Percentiles rank a stretch among this genome's conserved stretches.
Conservation (phyloP, 2,329 filamentous ascomycete genomes). For the Paramyrothecium sp. region DNA sequence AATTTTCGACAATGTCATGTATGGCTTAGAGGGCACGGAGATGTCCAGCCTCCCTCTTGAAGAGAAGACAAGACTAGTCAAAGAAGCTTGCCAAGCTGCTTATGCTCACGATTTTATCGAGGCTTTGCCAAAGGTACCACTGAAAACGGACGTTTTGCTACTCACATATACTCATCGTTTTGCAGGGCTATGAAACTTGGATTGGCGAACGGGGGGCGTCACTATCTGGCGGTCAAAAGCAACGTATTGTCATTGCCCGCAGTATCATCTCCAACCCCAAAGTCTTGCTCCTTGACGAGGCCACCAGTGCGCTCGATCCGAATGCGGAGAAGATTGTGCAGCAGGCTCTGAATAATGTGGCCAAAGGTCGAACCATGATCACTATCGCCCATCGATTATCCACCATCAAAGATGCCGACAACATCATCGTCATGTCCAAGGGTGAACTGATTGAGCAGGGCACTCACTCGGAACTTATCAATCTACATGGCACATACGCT, state of each 20-base stretch:
- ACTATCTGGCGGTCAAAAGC: constrained; percentile 65
- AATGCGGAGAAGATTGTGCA: constrained; percentile 52
- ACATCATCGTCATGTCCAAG: constrained; percentile 62
- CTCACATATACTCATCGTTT: accelerated
- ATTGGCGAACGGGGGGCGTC: constrained; percentile 66
- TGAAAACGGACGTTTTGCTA: constrained; percentile 14
- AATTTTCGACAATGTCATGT: constrained; percentile 51
- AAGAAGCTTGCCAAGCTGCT: constrained; percentile 46
- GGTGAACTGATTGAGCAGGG: constrained; percentile 61
- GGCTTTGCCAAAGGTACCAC: constrained; percentile 37
- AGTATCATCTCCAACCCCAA: constrained; percentile 63
- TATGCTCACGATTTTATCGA: constrained; percentile 54
- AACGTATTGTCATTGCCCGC: constrained; percentile 65
- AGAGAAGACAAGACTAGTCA: constrained; percentile 42
- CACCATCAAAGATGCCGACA: constrained; percentile 60
- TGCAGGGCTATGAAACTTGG: constrained; percentile 54
- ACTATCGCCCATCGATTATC: constrained; percentile 63
- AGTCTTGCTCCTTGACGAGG: constrained; percentile 68
- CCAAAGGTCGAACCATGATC: constrained; percentile 60
- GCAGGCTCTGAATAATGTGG: constrained; percentile 50
- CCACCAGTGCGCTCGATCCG: constrained; percentile 57
- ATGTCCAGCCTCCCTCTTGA: constrained; percentile 35
- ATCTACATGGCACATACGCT: constrained; percentile 45
- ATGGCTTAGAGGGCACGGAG: constrained; percentile 40
- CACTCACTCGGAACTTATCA: constrained; percentile 57